Conservation (phyloP, 306 rosid genomes). For the Astragalus glycyphyllos region DNA sequence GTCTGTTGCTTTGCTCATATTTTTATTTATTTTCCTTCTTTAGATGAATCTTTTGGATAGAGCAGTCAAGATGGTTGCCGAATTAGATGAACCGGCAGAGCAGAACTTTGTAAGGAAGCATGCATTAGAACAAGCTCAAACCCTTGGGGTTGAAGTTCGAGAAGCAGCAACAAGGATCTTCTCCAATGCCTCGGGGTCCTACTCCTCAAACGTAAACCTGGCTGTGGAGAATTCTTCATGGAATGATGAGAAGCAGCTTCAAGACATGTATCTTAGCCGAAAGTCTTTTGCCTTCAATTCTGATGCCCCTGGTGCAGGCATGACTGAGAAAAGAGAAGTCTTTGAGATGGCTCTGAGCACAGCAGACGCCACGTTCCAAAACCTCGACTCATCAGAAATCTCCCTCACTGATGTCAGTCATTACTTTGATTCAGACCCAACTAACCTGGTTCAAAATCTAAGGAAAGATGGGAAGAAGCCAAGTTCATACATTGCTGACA, state of each 20-base stretch:
- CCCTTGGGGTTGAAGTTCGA: constrained; percentile 83
- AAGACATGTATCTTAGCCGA: constrained; percentile 96
- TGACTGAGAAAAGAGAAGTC: constrained; percentile 88
- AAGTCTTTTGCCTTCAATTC: constrained; percentile 91
- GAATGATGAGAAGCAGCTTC: constrained; percentile 99
- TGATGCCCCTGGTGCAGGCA: constrained; percentile 95
- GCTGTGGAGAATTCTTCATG: constrained; percentile 98
- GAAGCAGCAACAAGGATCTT: constrained; percentile 97
- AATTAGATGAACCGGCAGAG: constrained; percentile 87
- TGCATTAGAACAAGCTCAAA: constrained; percentile 85
- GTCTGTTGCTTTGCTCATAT: constrained; percentile 35
- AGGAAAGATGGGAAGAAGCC: constrained; percentile 99
- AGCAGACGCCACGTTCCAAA: constrained; percentile 99
- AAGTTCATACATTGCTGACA: constrained; percentile 93
- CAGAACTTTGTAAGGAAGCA: constrained; percentile 88
- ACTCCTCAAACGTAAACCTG: constrained; percentile 94
- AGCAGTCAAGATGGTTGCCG: constrained; percentile 98
- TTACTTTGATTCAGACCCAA: constrained; percentile 98
- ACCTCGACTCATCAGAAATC: constrained; percentile 96
- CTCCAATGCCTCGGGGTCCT: constrained; percentile 98
- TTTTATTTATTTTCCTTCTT: constrained; percentile 21
- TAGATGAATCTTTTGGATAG: constrained; percentile 98
- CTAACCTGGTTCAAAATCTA: constrained; percentile 89
- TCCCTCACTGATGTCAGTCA: constrained; percentile 98
- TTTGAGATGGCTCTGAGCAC: constrained; percentile 99